phyloP scores from a whole-genome alignment of 1,284 basidiomycete species.

The Malassezia japonica region DNA sequence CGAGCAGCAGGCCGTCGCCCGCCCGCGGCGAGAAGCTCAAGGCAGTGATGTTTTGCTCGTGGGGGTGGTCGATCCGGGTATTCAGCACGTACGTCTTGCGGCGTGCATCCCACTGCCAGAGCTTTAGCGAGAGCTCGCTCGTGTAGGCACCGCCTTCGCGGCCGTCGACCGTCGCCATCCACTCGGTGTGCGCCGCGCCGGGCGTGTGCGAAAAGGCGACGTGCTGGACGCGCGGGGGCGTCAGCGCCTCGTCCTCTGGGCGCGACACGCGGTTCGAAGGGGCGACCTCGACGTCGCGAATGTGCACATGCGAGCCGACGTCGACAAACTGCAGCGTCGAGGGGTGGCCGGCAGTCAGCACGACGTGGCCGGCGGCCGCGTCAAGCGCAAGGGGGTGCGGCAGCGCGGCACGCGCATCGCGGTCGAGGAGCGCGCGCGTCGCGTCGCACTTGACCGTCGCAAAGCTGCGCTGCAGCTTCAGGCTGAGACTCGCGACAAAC shows the following conservation, averaged over 20 bases:
- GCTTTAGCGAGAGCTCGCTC: conserved; percentile 71
- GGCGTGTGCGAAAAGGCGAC: conserved; percentile 57
- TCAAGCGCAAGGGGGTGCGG: conserved; percentile 35
- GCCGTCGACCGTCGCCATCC: conserved; percentile 86
- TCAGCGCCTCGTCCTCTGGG: conserved; percentile 67
- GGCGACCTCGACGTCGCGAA: conserved; percentile 81
- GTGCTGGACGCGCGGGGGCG: conserved; percentile 66
- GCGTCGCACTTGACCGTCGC: conserved; percentile 61
- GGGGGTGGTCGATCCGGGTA: conserved; percentile 81
- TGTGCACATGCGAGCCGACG: conserved; percentile 60
- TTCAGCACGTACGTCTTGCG: conserved; percentile 54
- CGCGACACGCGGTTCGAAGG: conserved; percentile 85
- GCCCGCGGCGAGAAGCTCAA: conserved; percentile 57
- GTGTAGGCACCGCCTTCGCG: conserved; percentile 61
- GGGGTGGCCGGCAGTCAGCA: conserved; percentile 85
- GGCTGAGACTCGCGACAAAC: conserved; percentile 65
- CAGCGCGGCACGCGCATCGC: background rate
- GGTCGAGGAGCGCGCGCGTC: conserved; percentile 22
- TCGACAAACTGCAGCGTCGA: conserved; percentile 88
- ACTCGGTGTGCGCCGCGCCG: conserved; percentile 51
- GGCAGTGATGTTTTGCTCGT: conserved; percentile 62
- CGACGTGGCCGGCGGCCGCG: conserved; percentile 42
- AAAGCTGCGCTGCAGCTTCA: conserved; percentile 66
- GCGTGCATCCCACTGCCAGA: conserved; percentile 71
- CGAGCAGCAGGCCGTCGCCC: conserved; percentile 49